Percentiles rank a stretch among this genome's conserved stretches.
Conservation (phyloP, 2,329 filamentous ascomycete species). For the Lasiodiplodia gonubiensis region DNA sequence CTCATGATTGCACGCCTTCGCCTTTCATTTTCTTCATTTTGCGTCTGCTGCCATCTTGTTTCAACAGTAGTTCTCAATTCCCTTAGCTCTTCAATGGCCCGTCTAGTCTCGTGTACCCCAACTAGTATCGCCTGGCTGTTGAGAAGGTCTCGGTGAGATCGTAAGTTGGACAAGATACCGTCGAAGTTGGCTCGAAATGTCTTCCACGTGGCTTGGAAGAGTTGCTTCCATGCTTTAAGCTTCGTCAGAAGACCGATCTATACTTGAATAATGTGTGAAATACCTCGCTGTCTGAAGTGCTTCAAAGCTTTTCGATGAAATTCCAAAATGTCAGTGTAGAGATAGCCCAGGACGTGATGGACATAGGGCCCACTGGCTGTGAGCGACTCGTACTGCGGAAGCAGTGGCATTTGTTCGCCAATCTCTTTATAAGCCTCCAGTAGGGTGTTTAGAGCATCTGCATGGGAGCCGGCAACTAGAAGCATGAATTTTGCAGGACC, state of each 20-base stretch:
- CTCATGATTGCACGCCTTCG: neutral
- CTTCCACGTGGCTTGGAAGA: too few relatives aligned
- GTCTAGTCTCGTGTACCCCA: neutral
- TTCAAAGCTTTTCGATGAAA: constrained; percentile 46
- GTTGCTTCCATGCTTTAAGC: constrained; percentile 38
- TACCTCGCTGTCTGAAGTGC: constrained; percentile 37
- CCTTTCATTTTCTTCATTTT: neutral
- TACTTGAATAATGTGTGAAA: neutral
- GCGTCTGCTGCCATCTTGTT: neutral
- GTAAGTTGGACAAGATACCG: constrained; percentile 37
- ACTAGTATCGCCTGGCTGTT: constrained; percentile 35
- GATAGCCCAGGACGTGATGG: constrained; percentile 39
- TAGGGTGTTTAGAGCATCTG: constrained; percentile 44
- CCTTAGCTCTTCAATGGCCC: neutral
- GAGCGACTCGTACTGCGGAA: constrained; percentile 41
- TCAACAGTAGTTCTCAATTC: neutral
- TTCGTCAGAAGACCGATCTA: constrained; percentile 33
- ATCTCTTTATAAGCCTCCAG: constrained; percentile 48
- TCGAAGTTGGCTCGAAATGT: constrained; percentile 39
- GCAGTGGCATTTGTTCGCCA: constrained; percentile 46
- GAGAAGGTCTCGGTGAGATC: constrained; percentile 37
- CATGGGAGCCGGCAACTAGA: constrained; percentile 40
- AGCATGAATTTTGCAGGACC: constrained; percentile 48
- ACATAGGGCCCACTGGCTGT: constrained; percentile 42
- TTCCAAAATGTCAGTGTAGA: constrained; percentile 49